Base-by-base conservation (phyloP, 2,329 filamentous ascomycete species). In the Phoma sp. region DNA sequence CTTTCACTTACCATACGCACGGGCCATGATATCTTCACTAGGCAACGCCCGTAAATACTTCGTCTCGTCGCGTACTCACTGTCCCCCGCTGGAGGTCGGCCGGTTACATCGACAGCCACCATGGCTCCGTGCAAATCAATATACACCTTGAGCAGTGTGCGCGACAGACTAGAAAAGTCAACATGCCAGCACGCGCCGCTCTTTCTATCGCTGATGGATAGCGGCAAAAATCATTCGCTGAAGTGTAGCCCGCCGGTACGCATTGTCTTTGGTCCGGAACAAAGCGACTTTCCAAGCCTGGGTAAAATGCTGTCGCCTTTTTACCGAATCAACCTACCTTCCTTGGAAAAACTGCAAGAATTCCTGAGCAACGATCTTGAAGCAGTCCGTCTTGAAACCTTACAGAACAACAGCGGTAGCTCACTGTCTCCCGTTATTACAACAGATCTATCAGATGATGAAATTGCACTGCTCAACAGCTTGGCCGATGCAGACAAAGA, bases 241-340 rank as follows among this genome's bases (percentile, higher is more conserved):
- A 45, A 45, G 25, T 47, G 41, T 24, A 49, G 37, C 6, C 39
- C 18, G 9, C 7, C 39, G 6, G 7, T 4, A 10, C 51, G 45
- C 18, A 25, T 29, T 4, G 4, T 22, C 23, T 54, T 54, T 24
- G 51, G 51, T 7, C 39, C n/a, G 6, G 9, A 36, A 1, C 49
- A 61, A 6, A 18, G 8, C 6, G 51, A 58, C 23, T 59, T 55
- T n/a, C 58, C 60, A 9, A 27, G 23, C 7, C 33, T 60, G 4
- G 57, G 57, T 30, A 58, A 50, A 30, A 58, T 47, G 10, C 24
- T 51, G 8, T 56, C 58, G 9, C 57, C 60, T 3, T 60, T 61
- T 35, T 38, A 33, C 2, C 4, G 36, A 5, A 42, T 37, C 13
- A 47, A 36, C 11, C 4, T 57, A n/a, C 53, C 46, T 9, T 53